These are phyloP conservation scores for Trichoderma koningiopsis DNA, from an alignment of 2,329 filamentous ascomycete species.

Conservation along the genomic window DNA sequence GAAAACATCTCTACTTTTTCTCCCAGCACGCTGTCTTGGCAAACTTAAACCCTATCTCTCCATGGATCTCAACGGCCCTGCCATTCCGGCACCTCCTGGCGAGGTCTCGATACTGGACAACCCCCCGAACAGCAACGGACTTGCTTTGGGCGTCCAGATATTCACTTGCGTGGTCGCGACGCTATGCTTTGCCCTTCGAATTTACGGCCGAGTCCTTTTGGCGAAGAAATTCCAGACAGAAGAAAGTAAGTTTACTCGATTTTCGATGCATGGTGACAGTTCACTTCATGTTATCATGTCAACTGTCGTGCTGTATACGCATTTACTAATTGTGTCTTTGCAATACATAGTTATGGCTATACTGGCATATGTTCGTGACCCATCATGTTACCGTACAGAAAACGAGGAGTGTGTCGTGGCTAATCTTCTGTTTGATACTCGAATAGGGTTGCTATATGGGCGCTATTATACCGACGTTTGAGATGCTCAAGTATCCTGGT, in stretches of 20 bases:
- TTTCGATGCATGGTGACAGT: no score
- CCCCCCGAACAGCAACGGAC: conserved; percentile 1
- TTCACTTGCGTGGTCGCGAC: background rate
- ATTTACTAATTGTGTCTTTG: no score
- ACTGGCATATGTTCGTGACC: no score
- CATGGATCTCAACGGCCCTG: conserved; percentile 18
- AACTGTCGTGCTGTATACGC: no score
- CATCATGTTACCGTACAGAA: no score
- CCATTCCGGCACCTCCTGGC: conserved; percentile 5
- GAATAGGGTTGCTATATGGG: background rate
- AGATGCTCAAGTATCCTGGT: conserved; percentile 7
- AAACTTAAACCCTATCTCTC: background rate
- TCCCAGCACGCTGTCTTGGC: background rate
- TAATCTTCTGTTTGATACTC: no score
- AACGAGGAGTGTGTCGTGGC: no score
- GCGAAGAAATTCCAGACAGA: no score
- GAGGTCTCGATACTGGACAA: conserved; percentile 11
- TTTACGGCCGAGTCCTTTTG: background rate
- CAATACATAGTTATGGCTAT: no score
- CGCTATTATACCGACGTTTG: background rate
- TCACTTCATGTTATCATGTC: no score
- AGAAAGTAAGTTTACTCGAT: no score
- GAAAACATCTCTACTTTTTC: no score
- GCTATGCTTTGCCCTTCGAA: background rate
- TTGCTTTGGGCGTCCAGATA: background rate